phyloP scores from a whole-genome alignment of 2,329 filamentous ascomycete species.

The Calonectria honghensis region DNA sequence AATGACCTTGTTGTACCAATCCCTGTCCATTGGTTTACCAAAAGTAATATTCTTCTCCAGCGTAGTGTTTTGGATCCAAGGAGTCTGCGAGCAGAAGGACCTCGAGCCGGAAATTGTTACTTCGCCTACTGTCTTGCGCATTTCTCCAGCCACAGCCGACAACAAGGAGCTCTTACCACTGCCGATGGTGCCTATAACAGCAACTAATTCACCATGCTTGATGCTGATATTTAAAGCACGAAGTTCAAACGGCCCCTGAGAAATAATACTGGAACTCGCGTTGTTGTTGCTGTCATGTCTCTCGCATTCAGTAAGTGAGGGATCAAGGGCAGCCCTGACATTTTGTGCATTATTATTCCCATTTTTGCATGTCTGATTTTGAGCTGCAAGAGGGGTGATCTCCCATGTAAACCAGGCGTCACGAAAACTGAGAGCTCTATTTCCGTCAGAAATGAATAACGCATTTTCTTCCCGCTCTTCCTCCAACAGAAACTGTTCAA shows the following conservation, averaged over 20 bases:
- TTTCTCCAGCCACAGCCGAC: slow-evolving; percentile 92
- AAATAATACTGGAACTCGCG: too few relatives aligned
- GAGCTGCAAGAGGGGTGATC: slow-evolving; percentile 31
- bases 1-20: slow-evolving; percentile 88
- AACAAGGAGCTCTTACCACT: slow-evolving; percentile 93
- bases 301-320: too few relatives aligned
- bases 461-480: slow-evolving; percentile 86
- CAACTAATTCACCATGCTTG: slow-evolving; percentile 84
- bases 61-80: slow-evolving; percentile 96
- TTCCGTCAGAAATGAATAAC: too few relatives aligned
- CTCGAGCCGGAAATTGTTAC: slow-evolving; percentile 85
- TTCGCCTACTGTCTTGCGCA: slow-evolving; percentile 87
- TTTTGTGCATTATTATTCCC: too few relatives aligned
- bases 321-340: too few relatives aligned
- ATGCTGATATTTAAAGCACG: slow-evolving; percentile 80
- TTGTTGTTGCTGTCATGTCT: too few relatives aligned
- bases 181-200: slow-evolving; percentile 89
- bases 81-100: slow-evolving; percentile 95
- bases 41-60: slow-evolving; percentile 93
- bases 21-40: slow-evolving; percentile 83
- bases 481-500: slow-evolving; percentile 89
- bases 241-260: slow-evolving; percentile 82
- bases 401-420: slow-evolving; percentile 93
- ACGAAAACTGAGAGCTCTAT: slow-evolving; percentile 53
- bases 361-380: too few relatives aligned